Conservation (phyloP, 768 basidiomycete species). For the Lactarius tabidus region DNA sequence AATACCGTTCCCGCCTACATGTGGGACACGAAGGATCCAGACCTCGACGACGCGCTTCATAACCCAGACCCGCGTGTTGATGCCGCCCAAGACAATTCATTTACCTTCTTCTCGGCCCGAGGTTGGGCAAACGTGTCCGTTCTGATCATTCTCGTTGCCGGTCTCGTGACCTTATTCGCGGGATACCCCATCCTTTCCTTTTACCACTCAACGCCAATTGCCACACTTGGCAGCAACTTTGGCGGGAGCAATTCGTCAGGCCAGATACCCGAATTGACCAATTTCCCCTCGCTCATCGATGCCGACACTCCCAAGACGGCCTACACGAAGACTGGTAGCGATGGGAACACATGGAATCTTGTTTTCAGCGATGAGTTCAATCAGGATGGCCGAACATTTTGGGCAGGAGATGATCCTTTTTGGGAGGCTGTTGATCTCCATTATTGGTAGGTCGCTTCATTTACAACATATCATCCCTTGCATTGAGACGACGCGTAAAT, state of each 20-base stretch:
- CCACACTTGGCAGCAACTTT: conserved; percentile 62
- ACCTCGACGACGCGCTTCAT: conserved; percentile 87
- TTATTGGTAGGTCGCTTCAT: conserved; percentile 55
- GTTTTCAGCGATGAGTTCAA: conserved; percentile 90
- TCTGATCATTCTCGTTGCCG: conserved; percentile 61
- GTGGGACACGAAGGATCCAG: conserved; percentile 79
- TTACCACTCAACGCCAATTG: conserved; percentile 33
- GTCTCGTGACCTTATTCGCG: conserved; percentile 75
- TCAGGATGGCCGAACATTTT: conserved; percentile 68
- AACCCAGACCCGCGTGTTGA: conserved; percentile 79
- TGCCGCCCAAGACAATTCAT: conserved; percentile 52
- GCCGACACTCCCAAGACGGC: conserved; percentile 60
- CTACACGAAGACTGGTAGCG: conserved; percentile 56
- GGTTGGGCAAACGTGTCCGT: conserved; percentile 81
- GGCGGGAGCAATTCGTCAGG: conserved; percentile 86
- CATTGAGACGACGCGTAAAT: conserved; percentile 8
- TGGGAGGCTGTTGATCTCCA: conserved; percentile 87
- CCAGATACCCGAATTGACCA: conserved; percentile 75
- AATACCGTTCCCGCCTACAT: conserved; percentile 65
- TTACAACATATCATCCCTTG: neutral
- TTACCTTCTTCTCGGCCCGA: conserved; percentile 72
- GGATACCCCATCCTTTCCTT: conserved; percentile 82
- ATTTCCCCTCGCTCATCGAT: conserved; percentile 72
- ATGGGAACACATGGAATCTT: conserved; percentile 75
- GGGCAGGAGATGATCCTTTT: conserved; percentile 74